Evolutionary conservation across 1,284 basidiomycete species (phyloP), one percentile per base, ranked within the genome.

Genomic region (Heliocybe sulcata): DNA sequence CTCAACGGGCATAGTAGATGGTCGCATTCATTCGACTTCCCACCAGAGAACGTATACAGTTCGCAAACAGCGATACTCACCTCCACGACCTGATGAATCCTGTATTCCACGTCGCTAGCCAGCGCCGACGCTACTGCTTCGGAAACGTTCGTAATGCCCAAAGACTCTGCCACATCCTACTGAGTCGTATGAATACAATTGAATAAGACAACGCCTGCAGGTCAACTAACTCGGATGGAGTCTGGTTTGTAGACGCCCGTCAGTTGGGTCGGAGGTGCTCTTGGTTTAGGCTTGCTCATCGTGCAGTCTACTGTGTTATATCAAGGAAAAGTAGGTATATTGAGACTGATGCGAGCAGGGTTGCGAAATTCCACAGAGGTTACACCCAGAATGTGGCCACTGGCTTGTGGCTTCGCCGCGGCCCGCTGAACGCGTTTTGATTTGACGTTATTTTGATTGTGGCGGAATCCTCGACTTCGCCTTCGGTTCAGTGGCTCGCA

Each of bases 101-200:
- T 80, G 71, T 98, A 98, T 69, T 99, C 96, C 45, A 98, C 93
- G 73, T 99, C 97, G 58, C 92, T 93, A 1, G 96, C 94, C 16
- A 99, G 79, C 0, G 91, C 81, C 19, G 85, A 84, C 1, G 94
- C 90, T 11, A 98, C 90, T 4, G 80, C 70, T 55, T 95, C 92
- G 1, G 91, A 79, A 45, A 99, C 72, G 48, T 76, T 86, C n/a
- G 83, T 75, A 57, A 98, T 85, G 51, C 88, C 87, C 27, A 98
- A 71, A 0, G 90, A 88, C 63, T 98, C 94, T 47, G 97, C 94
- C 50, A 92, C 89, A 75, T 98, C 95, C 94, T 96, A 45, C 57
- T 31, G 20, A 47, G 49, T 35, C 54, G 29, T 49, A 52, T 47
- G 51, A 48, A 42, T 50, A 54, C 26, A 10, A 22, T 11, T 25